phyloP scores from a whole-genome alignment of 306 rosid species.

The Rosa chinensis region DNA sequence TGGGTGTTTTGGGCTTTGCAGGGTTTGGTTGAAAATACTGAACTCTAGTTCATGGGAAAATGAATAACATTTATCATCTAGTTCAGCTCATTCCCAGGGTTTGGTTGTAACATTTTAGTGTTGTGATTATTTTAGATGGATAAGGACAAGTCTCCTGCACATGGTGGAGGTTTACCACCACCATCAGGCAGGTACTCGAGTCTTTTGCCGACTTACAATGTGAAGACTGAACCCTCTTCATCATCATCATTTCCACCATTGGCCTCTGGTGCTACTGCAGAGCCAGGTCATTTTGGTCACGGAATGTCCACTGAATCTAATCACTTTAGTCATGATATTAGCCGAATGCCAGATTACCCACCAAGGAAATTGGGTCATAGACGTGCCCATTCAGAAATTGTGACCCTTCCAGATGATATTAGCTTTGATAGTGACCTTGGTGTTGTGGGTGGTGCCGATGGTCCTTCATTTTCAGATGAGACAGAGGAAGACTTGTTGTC shows the following conservation, averaged over 20 bases:
- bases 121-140: conserved; percentile 53
- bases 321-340: conserved; percentile 89
- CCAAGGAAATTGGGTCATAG: conserved; percentile 84
- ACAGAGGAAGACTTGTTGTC: conserved; percentile 91
- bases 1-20: neutral
- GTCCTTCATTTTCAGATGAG: conserved; percentile 86
- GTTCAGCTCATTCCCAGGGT: neutral
- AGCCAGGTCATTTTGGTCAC: conserved; percentile 56
- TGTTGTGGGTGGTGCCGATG: conserved; percentile 86
- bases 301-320: conserved; percentile 48
- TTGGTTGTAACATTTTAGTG: neutral
- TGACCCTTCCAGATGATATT: conserved; percentile 89
- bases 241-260: conserved; percentile 50
- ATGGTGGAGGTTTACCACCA: conserved; percentile 71
- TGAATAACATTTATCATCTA: neutral
- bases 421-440: conserved; percentile 95
- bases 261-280: conserved; percentile 53
- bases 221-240: conserved; percentile 59
- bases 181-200: conserved; percentile 65
- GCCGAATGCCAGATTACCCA: conserved; percentile 89
- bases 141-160: conserved; percentile 62
- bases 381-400: conserved; percentile 92
- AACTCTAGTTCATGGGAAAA: neutral
- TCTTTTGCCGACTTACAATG: conserved; percentile 53
- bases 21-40: neutral